These are phyloP conservation scores for Withania somnifera DNA, from an alignment of 305 asterid genomes.

Conservation along the genomic window DNA sequence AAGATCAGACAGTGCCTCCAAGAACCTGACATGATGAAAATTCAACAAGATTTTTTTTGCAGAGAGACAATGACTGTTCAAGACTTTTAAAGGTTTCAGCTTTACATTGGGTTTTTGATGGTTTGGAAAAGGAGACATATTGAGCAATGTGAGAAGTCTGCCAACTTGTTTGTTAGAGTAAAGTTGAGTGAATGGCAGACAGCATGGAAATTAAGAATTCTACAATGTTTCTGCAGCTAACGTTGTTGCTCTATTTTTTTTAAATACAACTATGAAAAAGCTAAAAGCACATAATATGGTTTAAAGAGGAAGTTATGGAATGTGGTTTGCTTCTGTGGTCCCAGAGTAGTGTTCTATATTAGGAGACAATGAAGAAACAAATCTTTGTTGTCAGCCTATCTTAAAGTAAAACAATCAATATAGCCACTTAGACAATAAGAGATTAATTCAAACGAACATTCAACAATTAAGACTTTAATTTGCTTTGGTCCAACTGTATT, in stretches of 20 bases:
- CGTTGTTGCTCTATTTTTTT: not conserved
- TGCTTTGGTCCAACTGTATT: not conserved
- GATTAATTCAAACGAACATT: not conserved
- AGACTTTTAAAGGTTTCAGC: not conserved
- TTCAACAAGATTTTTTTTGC: not conserved
- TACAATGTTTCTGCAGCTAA: conserved; percentile 18
- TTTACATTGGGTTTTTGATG: conserved; percentile 18
- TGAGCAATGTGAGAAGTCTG: conserved; percentile 46
- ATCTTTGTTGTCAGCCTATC: conserved; percentile 10
- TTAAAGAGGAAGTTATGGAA: conserved; percentile 6
- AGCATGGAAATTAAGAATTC: conserved; percentile 29
- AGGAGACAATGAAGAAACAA: conserved; percentile 3
- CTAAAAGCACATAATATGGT: not conserved
- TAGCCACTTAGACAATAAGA: not conserved
- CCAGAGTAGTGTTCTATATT: not conserved
- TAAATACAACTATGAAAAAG: not conserved
- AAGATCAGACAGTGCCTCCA: conserved; percentile 31
- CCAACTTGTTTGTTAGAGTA: conserved; percentile 60
- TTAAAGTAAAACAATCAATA: not conserved
- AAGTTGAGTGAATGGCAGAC: conserved; percentile 73
- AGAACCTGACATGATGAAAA: conserved; percentile 32
- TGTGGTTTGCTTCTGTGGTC: conserved; percentile 2
- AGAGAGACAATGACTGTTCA: conserved; percentile 15
- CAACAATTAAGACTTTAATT: not conserved
- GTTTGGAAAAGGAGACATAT: conserved; percentile 43